Percentiles rank a stretch among this genome's conserved stretches.
phyloP scores from a whole-genome alignment of 2,329 filamentous ascomycete species.

The Macroventuria anomochaeta region DNA sequence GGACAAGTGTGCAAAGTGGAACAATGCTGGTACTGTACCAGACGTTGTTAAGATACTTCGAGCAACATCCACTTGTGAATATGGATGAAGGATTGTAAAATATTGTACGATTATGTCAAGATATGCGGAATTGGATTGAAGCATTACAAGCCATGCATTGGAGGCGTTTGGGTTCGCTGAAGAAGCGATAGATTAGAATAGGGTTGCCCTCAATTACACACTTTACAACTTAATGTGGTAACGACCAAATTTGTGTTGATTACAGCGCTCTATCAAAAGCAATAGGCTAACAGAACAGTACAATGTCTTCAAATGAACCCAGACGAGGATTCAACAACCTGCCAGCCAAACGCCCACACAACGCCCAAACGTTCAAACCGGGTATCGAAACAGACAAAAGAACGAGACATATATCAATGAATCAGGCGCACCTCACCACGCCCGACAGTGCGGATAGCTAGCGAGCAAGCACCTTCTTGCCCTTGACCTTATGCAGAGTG shows the following conservation, averaged over 20 bases:
- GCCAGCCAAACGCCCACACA: not conserved
- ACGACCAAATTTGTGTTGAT: not conserved
- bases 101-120: slow-evolving; percentile 24
- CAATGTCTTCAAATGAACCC: not conserved
- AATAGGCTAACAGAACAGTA: not conserved
- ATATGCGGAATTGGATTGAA: slow-evolving; percentile 8
- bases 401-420: not conserved
- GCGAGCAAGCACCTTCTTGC: not conserved
- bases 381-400: not conserved
- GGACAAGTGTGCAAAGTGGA: slow-evolving; percentile 96
- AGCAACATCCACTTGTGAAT: slow-evolving; percentile 56
- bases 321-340: no score
- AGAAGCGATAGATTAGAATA: slow-evolving; percentile 21
- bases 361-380: no score
- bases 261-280: not conserved
- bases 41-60: slow-evolving; percentile 78
- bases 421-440: not conserved
- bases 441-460: not conserved
- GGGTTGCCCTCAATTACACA: slow-evolving; percentile 2
- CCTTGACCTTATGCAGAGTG: not conserved
- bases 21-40: slow-evolving; percentile 98
- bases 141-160: slow-evolving; percentile 23
- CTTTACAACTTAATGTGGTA: not conserved
- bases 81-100: slow-evolving; percentile 25
- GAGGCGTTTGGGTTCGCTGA: slow-evolving; percentile 22